These are phyloP conservation scores for Penicillium atrosanguineum DNA, from an alignment of 495 filamentous ascomycete genomes.

Conservation along the genomic window DNA sequence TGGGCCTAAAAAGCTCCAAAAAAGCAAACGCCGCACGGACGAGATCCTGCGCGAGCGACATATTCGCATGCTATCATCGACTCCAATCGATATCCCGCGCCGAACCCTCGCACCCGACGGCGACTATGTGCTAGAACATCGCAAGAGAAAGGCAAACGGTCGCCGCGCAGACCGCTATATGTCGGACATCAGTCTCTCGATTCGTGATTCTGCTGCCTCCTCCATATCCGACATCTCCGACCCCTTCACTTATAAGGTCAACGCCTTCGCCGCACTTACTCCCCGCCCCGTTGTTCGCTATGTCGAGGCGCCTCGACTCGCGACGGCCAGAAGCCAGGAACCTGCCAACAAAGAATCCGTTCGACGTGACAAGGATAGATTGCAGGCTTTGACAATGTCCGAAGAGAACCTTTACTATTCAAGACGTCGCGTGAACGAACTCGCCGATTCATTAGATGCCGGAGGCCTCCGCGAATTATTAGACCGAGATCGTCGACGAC, in stretches of 20 bases:
- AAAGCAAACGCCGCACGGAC: constrained; percentile 73
- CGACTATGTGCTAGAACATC: constrained; percentile 55
- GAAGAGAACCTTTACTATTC: constrained; percentile 63
- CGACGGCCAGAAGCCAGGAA: constrained; percentile 32
- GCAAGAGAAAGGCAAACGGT: constrained; percentile 56
- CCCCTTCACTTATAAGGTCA: constrained; percentile 69
- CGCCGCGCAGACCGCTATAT: constrained; percentile 57
- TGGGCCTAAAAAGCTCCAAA: constrained; percentile 53
- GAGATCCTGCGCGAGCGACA: constrained; percentile 79
- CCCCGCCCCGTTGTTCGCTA: constrained; percentile 78
- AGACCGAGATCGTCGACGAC: constrained; percentile 77
- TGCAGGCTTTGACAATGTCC: constrained; percentile 45
- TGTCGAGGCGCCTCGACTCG: constrained; percentile 58
- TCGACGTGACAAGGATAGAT: constrained; percentile 37
- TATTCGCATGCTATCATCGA: constrained; percentile 75
- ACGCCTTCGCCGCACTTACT: constrained; percentile 67
- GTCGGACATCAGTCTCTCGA: constrained; percentile 72
- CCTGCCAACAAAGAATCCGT: constrained; percentile 30
- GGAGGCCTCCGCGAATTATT: constrained; percentile 76
- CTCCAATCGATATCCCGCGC: constrained; percentile 60
- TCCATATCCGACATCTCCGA: constrained; percentile 70
- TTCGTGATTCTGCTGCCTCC: constrained; percentile 70
- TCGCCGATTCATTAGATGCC: constrained; percentile 79
- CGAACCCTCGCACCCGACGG: constrained; percentile 51
- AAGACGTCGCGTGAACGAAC: constrained; percentile 69